Conservation (phyloP, 1,139 yeast genomes). For the Casaregolazyma suthepensis region DNA sequence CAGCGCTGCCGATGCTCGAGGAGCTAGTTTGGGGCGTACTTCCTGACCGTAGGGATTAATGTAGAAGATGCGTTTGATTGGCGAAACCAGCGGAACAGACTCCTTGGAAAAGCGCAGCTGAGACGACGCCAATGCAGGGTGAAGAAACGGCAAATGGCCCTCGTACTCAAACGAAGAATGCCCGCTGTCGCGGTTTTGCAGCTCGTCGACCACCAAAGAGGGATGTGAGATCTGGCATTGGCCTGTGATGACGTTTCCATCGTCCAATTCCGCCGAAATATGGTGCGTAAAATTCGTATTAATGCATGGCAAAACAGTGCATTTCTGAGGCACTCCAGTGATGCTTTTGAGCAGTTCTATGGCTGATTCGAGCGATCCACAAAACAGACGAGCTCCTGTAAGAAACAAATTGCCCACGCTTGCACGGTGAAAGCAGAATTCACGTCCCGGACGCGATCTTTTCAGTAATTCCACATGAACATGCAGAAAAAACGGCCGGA, state of each 20-base stretch:
- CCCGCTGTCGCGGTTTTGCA: neutral
- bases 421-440: constrained; percentile 69
- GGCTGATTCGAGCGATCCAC: constrained; percentile 81
- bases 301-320: constrained; percentile 70
- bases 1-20: constrained; percentile 52
- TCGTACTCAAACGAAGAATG: constrained; percentile 36
- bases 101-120: constrained; percentile 65
- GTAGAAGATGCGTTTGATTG: constrained; percentile 68
- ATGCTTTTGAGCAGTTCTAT: constrained; percentile 68
- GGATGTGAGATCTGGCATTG: constrained; percentile 95
- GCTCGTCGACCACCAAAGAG: constrained; percentile 15
- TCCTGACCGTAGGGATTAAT: constrained; percentile 88
- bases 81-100: constrained; percentile 61
- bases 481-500: constrained; percentile 71
- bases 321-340: constrained; percentile 51
- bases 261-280: constrained; percentile 66
- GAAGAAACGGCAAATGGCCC: constrained; percentile 68
- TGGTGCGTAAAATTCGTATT: constrained; percentile 83
- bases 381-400: constrained; percentile 74
- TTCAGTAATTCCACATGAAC: constrained; percentile 73
- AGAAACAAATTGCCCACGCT: constrained; percentile 79
- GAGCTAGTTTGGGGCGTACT: constrained; percentile 69
- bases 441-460: constrained; percentile 51
- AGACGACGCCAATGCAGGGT: constrained; percentile 69
- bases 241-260: constrained; percentile 80